Evolutionary conservation across 2,329 filamentous ascomycete genomes (phyloP).

Genomic region (Colletotrichum sidae): DNA sequence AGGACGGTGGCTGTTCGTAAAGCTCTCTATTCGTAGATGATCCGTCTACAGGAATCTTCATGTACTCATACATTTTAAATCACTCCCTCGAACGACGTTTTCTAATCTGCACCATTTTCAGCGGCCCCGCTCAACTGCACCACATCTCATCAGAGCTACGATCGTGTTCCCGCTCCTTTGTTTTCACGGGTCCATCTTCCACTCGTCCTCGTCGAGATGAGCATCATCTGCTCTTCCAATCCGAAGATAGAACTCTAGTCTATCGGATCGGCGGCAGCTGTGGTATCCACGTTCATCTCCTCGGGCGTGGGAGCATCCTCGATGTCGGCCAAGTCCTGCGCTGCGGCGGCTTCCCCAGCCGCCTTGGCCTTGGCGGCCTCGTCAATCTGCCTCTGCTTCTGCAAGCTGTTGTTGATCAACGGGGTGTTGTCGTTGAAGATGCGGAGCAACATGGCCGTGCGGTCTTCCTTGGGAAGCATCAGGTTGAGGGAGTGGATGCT

Average conservation of each 20-base stretch:
- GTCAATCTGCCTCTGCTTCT: conserved; percentile 55
- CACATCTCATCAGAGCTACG: no score
- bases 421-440: conserved; percentile 92
- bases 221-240: not conserved
- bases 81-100: not conserved
- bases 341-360: conserved; percentile 40
- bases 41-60: not conserved
- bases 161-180: not conserved
- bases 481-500: conserved; percentile 92
- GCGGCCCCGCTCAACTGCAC: no score
- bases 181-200: not conserved
- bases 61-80: conserved; percentile 21
- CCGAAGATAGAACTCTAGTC: not conserved
- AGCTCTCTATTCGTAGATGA: no score
- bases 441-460: conserved; percentile 89
- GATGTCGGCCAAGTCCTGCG: conserved; percentile 45
- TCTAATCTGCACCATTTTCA: not conserved
- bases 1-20: no score
- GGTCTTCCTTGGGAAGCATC: conserved; percentile 98
- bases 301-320: conserved; percentile 54
- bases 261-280: not conserved
- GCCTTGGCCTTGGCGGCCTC: conserved; percentile 50
- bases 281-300: conserved; percentile 30
- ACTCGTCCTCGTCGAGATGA: not conserved
- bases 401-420: conserved; percentile 76